A percentile compares a stretch with the other conserved stretches of the same genome.
Conservation (phyloP, 2,329 filamentous ascomycete genomes). For the Diaporthe amygdali region DNA sequence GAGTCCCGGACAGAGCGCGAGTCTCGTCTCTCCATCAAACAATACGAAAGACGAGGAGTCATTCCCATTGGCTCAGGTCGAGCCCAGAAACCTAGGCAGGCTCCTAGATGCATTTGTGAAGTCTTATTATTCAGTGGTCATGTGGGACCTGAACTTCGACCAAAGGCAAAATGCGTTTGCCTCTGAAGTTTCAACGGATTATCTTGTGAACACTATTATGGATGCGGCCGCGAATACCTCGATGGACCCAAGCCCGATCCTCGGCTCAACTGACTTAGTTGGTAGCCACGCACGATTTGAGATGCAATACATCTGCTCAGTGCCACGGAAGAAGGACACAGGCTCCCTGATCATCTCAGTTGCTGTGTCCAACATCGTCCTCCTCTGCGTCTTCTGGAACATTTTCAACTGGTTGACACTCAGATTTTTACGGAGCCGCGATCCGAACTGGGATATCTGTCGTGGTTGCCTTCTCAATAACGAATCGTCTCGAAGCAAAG, state of each 20-base stretch:
- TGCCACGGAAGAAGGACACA: slow-evolving; percentile 14
- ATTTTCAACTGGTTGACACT: slow-evolving; percentile 16
- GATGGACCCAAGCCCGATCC: neutral
- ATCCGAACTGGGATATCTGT: slow-evolving; percentile 14
- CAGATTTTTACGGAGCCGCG: neutral
- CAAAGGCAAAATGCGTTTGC: slow-evolving; percentile 6
- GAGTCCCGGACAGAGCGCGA: slow-evolving; percentile 11
- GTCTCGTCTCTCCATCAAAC: neutral
- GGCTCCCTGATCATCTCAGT: slow-evolving; percentile 21
- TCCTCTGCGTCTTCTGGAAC: slow-evolving; percentile 22
- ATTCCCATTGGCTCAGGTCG: slow-evolving; percentile 7
- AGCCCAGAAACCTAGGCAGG: neutral
- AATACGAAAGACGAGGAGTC: neutral
- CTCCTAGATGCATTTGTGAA: slow-evolving; percentile 19
- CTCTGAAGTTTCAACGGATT: neutral
- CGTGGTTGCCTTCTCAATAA: neutral
- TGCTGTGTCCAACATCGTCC: slow-evolving; percentile 8
- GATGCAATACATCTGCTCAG: slow-evolving; percentile 22
- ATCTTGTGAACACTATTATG: slow-evolving; percentile 1
- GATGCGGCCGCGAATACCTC: neutral
- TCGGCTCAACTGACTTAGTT: slow-evolving; percentile 3
- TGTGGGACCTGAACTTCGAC: slow-evolving; percentile 20
- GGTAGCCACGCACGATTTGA: slow-evolving; percentile 12
- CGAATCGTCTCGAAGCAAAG: neutral
- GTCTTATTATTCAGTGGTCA: slow-evolving; percentile 18